Percentiles rank a stretch among this genome's conserved stretches.
These are phyloP conservation scores for Ganoderma resinaceum DNA, from an alignment of 1,284 basidiomycete species.

Conservation along the genomic window DNA sequence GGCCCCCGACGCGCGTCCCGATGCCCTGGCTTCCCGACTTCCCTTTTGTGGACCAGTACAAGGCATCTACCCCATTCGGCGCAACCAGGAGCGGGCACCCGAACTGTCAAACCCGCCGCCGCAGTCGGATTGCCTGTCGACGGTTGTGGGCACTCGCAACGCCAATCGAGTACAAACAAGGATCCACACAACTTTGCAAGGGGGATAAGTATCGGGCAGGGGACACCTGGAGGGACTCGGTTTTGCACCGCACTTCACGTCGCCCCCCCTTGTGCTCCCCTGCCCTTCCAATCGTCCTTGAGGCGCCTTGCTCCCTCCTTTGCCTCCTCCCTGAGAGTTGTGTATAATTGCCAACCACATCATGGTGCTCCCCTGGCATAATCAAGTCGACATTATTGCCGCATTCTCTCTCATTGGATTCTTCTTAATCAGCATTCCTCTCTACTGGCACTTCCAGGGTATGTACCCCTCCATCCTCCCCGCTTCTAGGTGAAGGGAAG, in stretches of 20 bases:
- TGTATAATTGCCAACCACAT: neutral
- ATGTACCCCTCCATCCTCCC: conserved; percentile 20
- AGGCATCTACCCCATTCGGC: neutral
- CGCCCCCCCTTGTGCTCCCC: neutral
- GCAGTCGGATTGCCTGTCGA: neutral
- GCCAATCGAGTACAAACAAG: neutral
- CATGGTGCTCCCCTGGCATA: neutral
- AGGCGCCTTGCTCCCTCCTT: neutral
- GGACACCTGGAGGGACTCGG: neutral
- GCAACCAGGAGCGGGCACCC: neutral
- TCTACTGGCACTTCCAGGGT: conserved; percentile 68
- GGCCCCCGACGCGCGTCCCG: neutral
- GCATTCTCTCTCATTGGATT: conserved; percentile 20
- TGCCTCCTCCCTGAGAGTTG: neutral
- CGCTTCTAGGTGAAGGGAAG: neutral
- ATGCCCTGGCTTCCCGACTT: neutral
- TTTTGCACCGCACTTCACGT: neutral
- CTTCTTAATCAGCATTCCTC: conserved; percentile 46
- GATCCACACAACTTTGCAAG: neutral
- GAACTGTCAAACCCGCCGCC: neutral
- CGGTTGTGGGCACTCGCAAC: neutral
- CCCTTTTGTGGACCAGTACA: neutral
- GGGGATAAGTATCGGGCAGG: neutral
- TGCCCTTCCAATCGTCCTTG: neutral
- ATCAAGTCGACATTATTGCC: neutral